Evolutionary conservation across 306 rosid species (phyloP).

Genomic region (Arachis hypogaea): DNA sequence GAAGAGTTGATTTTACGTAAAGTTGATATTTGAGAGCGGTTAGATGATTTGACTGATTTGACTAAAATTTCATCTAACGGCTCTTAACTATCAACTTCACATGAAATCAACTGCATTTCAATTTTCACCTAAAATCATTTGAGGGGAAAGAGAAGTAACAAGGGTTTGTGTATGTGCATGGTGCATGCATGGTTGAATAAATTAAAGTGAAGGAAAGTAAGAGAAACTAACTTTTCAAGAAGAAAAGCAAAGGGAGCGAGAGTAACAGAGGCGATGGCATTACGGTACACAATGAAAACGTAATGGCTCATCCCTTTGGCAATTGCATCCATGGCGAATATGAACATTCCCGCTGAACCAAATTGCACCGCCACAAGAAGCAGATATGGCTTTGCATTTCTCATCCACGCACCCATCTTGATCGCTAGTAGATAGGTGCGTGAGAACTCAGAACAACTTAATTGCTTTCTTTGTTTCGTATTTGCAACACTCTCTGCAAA

Average conservation of each 20-base stretch:
- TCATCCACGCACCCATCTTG: constrained; percentile 35
- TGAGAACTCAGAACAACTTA: background rate
- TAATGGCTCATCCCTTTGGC: constrained; percentile 64
- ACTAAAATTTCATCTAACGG: no score
- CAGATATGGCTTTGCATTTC: constrained; percentile 63
- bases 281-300: constrained; percentile 54
- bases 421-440: background rate
- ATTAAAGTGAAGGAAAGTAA: background rate
- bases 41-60: no score
- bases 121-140: no score
- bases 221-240: constrained; percentile 44
- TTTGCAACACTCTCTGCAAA: no score
- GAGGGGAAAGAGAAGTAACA: no score
- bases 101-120: no score
- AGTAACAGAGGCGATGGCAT: constrained; percentile 43
- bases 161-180: background rate
- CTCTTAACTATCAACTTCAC: no score
- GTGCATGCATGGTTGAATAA: background rate
- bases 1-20: no score
- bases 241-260: constrained; percentile 48
- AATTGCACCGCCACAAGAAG: constrained; percentile 70
- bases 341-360: constrained; percentile 81
- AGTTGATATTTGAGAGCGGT: no score
- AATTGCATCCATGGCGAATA: constrained; percentile 56
- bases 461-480: no score